Evolutionary conservation across 345 rosid species (phyloP), one percentile per base, ranked within the genome.

Genomic region (Fremontodendron californicum): DNA sequence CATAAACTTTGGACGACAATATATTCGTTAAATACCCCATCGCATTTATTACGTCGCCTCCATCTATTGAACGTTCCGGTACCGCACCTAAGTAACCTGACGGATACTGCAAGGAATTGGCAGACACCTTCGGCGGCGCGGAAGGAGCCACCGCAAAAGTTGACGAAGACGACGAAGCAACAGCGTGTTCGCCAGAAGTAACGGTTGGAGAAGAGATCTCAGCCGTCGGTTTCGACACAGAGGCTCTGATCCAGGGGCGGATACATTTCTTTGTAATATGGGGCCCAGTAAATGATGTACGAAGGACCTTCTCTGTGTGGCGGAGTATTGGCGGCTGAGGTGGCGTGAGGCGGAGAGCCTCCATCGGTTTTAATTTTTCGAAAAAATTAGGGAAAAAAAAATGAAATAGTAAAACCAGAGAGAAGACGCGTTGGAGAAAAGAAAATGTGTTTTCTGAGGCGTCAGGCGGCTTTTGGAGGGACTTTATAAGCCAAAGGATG

Each of bases 51-150:
- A 51, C 54, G 43, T 57, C 80, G n/a, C 62, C 66, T 33, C 65
- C 76, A 37, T 6, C 70, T 1, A 10, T 77, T 37, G 76, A 39
- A 15, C 84, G 84, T 11, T 82, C 81, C 64, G 95, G 93, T 7
- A 81, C 85, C 0, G 93, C 93, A 6, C 95, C 95, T 33, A 88
- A 86, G 72, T 81, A 84, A 15, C 95, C 95, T 1, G 89, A 71
- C 13, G 86, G 87, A 72, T 89, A 91, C 80, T 83, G 90, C 33
- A 89, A 85, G 40, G 89, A 87, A 45, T 72, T 77, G 27, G 90
- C 29, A 1, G 90, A 85, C 31, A 83, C 83, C 71, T 65, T 86
- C 19, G 9, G 77, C 19, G n/a, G 46, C 6, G 31, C 29, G 13
- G 76, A 21, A 73, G 76, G 27, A 55, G 45, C 65, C 37, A 16